Evolutionary conservation across 2,329 filamentous ascomycete species (phyloP), one percentile per base, ranked within the genome.

Genomic region (Epichloe sp.): DNA sequence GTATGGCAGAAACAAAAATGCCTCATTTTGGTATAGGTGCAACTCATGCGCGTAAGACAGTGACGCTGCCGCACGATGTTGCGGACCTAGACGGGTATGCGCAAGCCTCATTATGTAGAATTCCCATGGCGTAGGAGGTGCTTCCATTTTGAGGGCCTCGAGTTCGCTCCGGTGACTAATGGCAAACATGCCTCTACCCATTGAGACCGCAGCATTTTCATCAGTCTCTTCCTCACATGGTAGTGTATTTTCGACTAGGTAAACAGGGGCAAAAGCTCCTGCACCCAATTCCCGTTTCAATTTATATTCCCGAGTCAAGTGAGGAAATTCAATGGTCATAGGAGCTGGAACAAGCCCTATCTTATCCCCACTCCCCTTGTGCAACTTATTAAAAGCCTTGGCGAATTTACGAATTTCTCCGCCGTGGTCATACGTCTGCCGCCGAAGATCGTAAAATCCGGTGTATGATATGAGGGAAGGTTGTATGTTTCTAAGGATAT

Each of bases 121-220:
- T 63, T 98, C 93, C 93, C 93, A 98, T 0, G 86, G 77, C 4
- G 83, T 85, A 0, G 91, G 87, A 0, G 90, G 88, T 35, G 85
- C 79, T 69, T 98, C 93, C 81, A 95, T 90, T 68, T 98, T 98
- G 59, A 98, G 75, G 1, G 93, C 93, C 66, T 96, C 89, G 4
- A 93, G 75, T 1, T 72, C 56, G 43, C 72, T 71, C 42, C 86
- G 80, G 44, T 72, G 70, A 36, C 70, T 71, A 10, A 74, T 61
- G n/a, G 78, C 72, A 60, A 83, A 80, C 12, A 74, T 68, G 34
- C 81, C 77, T 60, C 79, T 82, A 51, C 82, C 80, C 77, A 85
- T 80, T 51, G 72, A 71, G 4, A 71, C 38, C 61, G 65, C 49
- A 59, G 64, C 49, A 35, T 77, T 73, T 15, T 77, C 71, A 17